Evolutionary conservation across 148 eudicot species (phyloP).

Genomic region (Diospyros kaki): DNA sequence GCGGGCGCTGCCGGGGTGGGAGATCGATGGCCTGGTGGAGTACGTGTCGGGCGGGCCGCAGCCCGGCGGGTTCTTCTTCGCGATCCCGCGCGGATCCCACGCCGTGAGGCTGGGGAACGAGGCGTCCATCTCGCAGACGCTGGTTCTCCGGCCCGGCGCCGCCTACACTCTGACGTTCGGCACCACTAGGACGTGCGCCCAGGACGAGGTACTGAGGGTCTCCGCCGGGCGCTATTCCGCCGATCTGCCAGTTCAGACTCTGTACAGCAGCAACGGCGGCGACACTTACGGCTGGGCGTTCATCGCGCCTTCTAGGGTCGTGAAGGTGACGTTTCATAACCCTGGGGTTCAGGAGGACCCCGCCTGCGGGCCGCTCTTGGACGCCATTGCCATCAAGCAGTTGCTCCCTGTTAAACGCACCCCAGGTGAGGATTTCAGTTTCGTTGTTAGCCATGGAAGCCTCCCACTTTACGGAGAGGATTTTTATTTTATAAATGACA

Average conservation of each 20-base stretch:
- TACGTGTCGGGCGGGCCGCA: conserved; percentile 79
- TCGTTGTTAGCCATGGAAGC: background rate
- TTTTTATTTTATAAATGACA: too few relatives aligned
- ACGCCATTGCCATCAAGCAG: conserved; percentile 67
- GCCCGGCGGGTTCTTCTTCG: conserved; percentile 68
- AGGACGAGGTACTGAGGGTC: conserved; percentile 44
- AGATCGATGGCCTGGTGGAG: conserved; percentile 63
- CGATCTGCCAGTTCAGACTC: conserved; percentile 65
- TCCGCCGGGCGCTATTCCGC: conserved; percentile 23
- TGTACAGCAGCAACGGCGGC: conserved; percentile 71
- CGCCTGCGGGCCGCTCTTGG: conserved; percentile 73
- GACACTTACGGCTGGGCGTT: conserved; percentile 86
- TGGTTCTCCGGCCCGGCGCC: conserved; percentile 11
- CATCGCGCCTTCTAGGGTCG: conserved; percentile 31
- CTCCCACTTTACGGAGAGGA: too few relatives aligned
- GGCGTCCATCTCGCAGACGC: conserved; percentile 30
- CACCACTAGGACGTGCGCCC: conserved; percentile 51
- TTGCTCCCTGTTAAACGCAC: conserved; percentile 25
- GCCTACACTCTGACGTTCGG: conserved; percentile 33
- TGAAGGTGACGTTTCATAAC: conserved; percentile 61
- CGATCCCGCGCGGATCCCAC: conserved; percentile 40
- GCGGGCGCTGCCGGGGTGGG: conserved; percentile 72
- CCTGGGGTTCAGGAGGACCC: conserved; percentile 76
- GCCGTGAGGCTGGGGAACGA: conserved; percentile 48
- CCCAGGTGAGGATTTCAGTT: conserved; percentile 26